Base-by-base conservation (phyloP, 805 yeast genomes). In the Isabelozyma pseudorhagii region DNA sequence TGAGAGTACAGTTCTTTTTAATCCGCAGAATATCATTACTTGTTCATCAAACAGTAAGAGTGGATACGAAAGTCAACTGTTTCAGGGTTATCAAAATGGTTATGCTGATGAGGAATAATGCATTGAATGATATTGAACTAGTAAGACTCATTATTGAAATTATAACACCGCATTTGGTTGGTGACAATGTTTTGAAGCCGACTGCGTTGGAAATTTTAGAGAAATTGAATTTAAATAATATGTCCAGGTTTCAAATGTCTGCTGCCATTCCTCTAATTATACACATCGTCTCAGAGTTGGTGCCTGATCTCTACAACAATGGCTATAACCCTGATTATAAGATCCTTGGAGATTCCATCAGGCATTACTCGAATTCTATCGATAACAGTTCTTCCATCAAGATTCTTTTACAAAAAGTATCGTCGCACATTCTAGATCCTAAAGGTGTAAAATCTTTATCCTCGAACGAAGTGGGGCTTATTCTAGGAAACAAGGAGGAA, bases 11-110 rank as follows among this genome's bases (percentile, higher is more conserved):
- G 6, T 71, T 71, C 51, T 78, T 79, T 56, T 45, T 80, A 2
- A 40, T 67, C 1, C 61, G 75, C n/a, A 65, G 69, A 21, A 21
- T 74, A 2, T 47, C 74, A 2, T 34, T 61, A 2, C 40, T 57
- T 3, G 40, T 76, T 2, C 55, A 60, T 0, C 18, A 49, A 1
- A 48, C 72, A 0, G 21, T 56, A 1, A 52, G 63, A 18, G 28
- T 42, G 18, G 58, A 64, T 3, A 68, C 68, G 14, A 62, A 53
- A 41, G 8, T 56, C 1, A 11, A 60, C 4, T 46, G 52, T 27
- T 38, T 79, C 5, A 63, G 81, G 48, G 68, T 61, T 47, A 46
- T 80, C 17, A 77, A 77, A 49, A 50, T 72, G 1, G 48, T 78
- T 5, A 54, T 72, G 7, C 42, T 64, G 7, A 44, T 69, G 15